Percentiles rank a stretch among this genome's conserved stretches.
These are phyloP conservation scores for Mariannaea sp. DNA, from an alignment of 2,329 filamentous ascomycete genomes.

Conservation along the genomic window DNA sequence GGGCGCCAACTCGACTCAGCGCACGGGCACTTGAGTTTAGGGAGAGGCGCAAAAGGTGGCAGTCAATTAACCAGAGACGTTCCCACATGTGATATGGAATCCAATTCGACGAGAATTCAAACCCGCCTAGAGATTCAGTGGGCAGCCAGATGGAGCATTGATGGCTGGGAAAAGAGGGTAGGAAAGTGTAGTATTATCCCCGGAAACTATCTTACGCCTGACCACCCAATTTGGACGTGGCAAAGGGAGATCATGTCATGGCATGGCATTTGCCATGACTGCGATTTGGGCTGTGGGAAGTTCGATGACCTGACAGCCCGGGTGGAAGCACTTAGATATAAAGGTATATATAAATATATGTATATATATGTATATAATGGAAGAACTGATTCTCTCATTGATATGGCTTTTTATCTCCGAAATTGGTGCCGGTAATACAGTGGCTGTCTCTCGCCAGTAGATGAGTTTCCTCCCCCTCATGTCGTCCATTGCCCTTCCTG, in stretches of 20 bases:
- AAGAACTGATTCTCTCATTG: too few species aligned
- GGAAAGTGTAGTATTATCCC: slow-evolving; percentile 29
- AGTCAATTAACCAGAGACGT: not conserved
- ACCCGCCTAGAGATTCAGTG: slow-evolving; percentile 18
- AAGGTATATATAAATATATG: too few species aligned
- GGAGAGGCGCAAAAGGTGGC: slow-evolving; percentile 29
- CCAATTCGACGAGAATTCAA: slow-evolving; percentile 24
- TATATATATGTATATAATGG: too few species aligned
- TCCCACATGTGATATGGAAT: too few species aligned
- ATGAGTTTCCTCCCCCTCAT: too few species aligned
- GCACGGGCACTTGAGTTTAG: slow-evolving; percentile 28
- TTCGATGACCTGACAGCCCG: not conserved
- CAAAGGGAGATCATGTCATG: slow-evolving; percentile 5
- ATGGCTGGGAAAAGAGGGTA: slow-evolving; percentile 19
- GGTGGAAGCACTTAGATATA: not conserved
- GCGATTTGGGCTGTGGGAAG: slow-evolving; percentile 22
- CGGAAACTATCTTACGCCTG: slow-evolving; percentile 8
- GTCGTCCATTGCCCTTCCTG: not conserved
- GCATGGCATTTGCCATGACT: slow-evolving; percentile 24
- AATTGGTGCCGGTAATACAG: not conserved
- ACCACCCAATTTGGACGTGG: not conserved
- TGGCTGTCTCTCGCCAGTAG: not conserved
- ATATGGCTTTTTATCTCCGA: too few species aligned
- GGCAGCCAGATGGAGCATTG: slow-evolving; percentile 5
- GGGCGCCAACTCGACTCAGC: slow-evolving; percentile 4